These are phyloP conservation scores for Lactifluus subvellereus DNA, from an alignment of 768 basidiomycete species.

Conservation along the genomic window DNA sequence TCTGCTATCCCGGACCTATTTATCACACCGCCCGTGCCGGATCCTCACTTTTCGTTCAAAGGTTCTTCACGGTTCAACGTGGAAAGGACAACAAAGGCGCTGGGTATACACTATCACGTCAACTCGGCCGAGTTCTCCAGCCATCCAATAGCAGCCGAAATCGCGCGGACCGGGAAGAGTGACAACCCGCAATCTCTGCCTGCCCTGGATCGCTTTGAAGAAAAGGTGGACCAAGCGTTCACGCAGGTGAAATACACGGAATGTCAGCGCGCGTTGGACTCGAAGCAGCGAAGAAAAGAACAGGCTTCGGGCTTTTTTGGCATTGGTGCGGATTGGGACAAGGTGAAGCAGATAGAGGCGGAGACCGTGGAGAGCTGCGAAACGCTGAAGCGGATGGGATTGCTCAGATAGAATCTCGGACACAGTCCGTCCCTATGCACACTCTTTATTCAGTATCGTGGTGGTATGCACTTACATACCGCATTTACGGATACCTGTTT, in stretches of 20 bases:
- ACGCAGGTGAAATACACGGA: conserved; percentile 61
- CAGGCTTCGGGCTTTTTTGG: conserved; percentile 84
- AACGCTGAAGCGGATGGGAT: conserved; percentile 58
- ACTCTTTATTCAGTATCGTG: neutral
- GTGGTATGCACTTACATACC: neutral
- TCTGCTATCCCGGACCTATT: conserved; percentile 77
- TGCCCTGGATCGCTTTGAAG: conserved; percentile 63
- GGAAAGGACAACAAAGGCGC: conserved; percentile 62
- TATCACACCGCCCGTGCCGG: conserved; percentile 56
- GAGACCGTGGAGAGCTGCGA: conserved; percentile 76
- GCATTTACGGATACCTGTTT: conserved; percentile 10
- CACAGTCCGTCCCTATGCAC: neutral
- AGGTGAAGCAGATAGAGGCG: conserved; percentile 64
- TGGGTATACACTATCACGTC: conserved; percentile 81
- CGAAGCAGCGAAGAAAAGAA: conserved; percentile 65
- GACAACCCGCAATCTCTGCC: conserved; percentile 23
- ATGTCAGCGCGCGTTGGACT: conserved; percentile 66
- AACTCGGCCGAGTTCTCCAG: conserved; percentile 66
- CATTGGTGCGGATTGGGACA: conserved; percentile 88
- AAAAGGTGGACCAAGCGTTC: conserved; percentile 66
- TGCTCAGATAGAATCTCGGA: conserved; percentile 37
- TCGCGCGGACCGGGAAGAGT: conserved; percentile 40
- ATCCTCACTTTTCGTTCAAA: conserved; percentile 74
- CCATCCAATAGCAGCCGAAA: conserved; percentile 75
- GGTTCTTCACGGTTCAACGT: conserved; percentile 54